Evolutionary conservation across 2,329 filamentous ascomycete genomes (phyloP).

Genomic region (Fusarium tanahbumbuense): DNA sequence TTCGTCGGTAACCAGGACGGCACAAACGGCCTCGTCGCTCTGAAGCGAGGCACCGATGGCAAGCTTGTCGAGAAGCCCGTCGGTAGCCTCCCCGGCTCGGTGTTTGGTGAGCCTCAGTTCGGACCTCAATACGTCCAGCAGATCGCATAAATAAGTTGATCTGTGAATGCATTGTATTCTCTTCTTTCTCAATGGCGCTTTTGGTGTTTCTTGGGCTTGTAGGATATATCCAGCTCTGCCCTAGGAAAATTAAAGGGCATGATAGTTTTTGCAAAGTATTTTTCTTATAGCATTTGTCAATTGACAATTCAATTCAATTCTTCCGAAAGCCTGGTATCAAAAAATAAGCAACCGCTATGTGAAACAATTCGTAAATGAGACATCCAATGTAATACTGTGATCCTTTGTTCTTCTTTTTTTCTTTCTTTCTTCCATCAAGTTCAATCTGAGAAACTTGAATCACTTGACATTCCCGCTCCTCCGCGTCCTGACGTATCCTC

Average conservation of each 20-base stretch:
- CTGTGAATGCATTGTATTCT: neutral
- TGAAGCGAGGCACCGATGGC: conserved; percentile 50
- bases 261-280: neutral
- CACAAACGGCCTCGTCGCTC: conserved; percentile 54
- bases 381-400: conserved; percentile 1
- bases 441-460: conserved; percentile 43
- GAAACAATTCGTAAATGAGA: conserved; percentile 12
- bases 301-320: conserved; percentile 11
- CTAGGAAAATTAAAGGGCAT: conserved; percentile 12
- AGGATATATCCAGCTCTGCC: conserved; percentile 12
- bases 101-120: conserved; percentile 46
- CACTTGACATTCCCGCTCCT: conserved; percentile 43
- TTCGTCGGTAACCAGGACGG: conserved; percentile 63
- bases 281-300: conserved; percentile 22
- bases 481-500: conserved; percentile 43
- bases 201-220: conserved; percentile 33
- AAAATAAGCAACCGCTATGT: conserved; percentile 11
- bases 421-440: neutral
- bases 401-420: neutral
- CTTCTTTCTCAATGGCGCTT: conserved; percentile 22
- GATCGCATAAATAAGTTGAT: conserved; percentile 38
- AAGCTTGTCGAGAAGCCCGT: conserved; percentile 46
- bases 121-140: conserved; percentile 53
- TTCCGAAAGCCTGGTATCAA: conserved; percentile 28
- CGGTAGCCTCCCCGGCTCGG: conserved; percentile 41